Percentiles rank a stretch among this genome's conserved stretches.
Conservation (phyloP, 345 rosid species). For the Rhodomyrtus tomentosa region DNA sequence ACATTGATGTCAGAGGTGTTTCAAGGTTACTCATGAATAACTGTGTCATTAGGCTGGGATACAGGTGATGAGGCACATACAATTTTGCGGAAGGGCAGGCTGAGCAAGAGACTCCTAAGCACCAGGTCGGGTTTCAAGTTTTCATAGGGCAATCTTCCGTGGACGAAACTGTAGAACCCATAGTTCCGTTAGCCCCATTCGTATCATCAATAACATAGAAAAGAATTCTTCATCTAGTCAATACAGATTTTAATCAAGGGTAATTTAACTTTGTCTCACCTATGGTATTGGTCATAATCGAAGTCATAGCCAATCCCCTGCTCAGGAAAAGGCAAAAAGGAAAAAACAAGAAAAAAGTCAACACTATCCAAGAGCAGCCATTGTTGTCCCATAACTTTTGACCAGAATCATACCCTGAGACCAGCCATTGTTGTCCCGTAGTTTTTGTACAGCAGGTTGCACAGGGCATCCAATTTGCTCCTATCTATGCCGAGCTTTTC, state of each 20-base stretch:
- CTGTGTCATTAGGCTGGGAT: not conserved
- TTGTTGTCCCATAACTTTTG: conserved; percentile 68
- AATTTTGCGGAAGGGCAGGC: conserved; percentile 59
- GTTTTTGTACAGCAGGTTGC: conserved; percentile 50
- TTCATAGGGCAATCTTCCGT: conserved; percentile 74
- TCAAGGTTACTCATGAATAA: not conserved
- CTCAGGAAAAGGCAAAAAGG: not conserved
- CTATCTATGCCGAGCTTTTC: conserved; percentile 58
- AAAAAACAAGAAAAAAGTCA: not conserved
- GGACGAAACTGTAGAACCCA: conserved; percentile 35
- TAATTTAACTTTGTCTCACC: conserved; percentile 10
- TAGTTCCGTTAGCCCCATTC: not conserved
- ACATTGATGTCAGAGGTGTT: not conserved
- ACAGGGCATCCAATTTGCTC: conserved; percentile 36
- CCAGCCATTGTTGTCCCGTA: conserved; percentile 96
- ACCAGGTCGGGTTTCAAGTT: conserved; percentile 76
- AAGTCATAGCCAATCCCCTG: conserved; percentile 85
- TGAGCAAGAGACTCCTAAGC: conserved; percentile 50
- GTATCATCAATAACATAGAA: not conserved
- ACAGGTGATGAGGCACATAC: conserved; percentile 16
- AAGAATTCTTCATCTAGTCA: not conserved
- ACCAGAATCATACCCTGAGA: conserved; percentile 41
- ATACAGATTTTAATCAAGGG: not conserved
- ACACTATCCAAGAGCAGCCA: conserved; percentile 46
- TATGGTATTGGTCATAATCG: conserved; percentile 69